A percentile compares a stretch with the other conserved stretches of the same genome.
These are phyloP conservation scores for Kondoa subrosea DNA, from an alignment of 768 basidiomycete species.

Conservation along the genomic window DNA sequence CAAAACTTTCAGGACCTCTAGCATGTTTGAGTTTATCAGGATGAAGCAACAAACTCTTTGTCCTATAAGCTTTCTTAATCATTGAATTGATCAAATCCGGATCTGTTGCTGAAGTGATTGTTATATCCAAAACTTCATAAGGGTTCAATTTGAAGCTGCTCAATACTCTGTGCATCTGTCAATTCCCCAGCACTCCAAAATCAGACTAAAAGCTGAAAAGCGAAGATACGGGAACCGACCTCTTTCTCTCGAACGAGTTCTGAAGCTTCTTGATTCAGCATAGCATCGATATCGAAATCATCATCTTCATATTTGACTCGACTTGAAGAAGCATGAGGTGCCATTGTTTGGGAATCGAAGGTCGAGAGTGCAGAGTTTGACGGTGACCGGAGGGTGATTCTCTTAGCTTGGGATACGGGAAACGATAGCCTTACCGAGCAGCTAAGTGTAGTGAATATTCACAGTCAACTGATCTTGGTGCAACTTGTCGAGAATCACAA, in stretches of 20 bases:
- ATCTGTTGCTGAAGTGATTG: slow-evolving; percentile 40
- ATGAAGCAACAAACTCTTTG: slow-evolving; percentile 55
- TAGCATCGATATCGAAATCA: slow-evolving; percentile 21
- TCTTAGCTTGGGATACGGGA: neutral
- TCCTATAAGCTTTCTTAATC: slow-evolving; percentile 30
- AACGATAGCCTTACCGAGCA: neutral
- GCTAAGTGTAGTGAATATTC: neutral
- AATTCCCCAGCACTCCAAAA: neutral
- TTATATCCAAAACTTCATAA: slow-evolving; percentile 80
- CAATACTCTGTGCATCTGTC: slow-evolving; percentile 54
- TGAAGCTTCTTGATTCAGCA: slow-evolving; percentile 25
- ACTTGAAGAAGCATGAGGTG: neutral
- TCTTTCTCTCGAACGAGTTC: slow-evolving; percentile 22
- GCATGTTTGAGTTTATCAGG: slow-evolving; percentile 89
- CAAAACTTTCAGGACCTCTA: slow-evolving; percentile 80
- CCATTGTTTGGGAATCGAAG: neutral
- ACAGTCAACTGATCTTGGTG: too few species aligned
- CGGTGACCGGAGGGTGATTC: neutral
- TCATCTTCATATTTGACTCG: neutral
- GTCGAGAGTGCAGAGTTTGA: neutral
- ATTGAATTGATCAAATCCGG: neutral
- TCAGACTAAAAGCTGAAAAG: neutral
- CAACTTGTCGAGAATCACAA: too few species aligned
- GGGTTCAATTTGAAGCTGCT: slow-evolving; percentile 94
- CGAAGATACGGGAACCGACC: slow-evolving; percentile 11